phyloP scores from a whole-genome alignment of 2,329 filamentous ascomycete genomes.

The Aureobasidium zeae region DNA sequence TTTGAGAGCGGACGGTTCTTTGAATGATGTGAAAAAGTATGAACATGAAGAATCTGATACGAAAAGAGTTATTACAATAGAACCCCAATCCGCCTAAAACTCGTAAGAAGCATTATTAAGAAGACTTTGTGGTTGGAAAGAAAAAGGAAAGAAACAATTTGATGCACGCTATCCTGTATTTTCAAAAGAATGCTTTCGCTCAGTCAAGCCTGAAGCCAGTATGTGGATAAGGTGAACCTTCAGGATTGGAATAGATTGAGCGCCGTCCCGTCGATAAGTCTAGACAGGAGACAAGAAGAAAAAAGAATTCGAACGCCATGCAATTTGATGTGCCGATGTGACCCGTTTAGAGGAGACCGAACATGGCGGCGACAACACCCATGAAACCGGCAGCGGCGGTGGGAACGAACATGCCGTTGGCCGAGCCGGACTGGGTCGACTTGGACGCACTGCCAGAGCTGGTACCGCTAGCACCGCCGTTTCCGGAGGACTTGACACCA shows the following conservation, averaged over 20 bases:
- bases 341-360: constrained; percentile 36
- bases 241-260: constrained; percentile 10
- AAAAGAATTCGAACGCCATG: constrained; percentile 31
- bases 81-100: constrained; percentile 11
- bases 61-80: constrained; percentile 14
- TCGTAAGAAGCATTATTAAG: constrained; percentile 14
- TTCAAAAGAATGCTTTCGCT: constrained; percentile 13
- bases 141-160: constrained; percentile 7
- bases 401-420: constrained; percentile 32
- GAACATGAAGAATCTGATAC: constrained; percentile 13
- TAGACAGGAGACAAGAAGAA: constrained; percentile 31
- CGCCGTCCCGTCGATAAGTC: constrained; percentile 29
- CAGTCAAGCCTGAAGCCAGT: constrained; percentile 4
- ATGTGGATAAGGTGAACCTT: constrained; percentile 6
- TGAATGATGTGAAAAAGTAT: constrained; percentile 2
- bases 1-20: not conserved
- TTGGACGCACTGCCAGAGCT: constrained; percentile 22
- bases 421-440: constrained; percentile 27
- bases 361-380: constrained; percentile 40
- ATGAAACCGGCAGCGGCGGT: constrained; percentile 35
- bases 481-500: constrained; percentile 31
- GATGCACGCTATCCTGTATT: constrained; percentile 16
- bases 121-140: constrained; percentile 5
- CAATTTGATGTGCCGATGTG: constrained; percentile 17
- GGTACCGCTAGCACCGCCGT: constrained; percentile 29